Evolutionary conservation across 257 asterid species (phyloP).

Genomic region (Rubia yunnanensis): DNA sequence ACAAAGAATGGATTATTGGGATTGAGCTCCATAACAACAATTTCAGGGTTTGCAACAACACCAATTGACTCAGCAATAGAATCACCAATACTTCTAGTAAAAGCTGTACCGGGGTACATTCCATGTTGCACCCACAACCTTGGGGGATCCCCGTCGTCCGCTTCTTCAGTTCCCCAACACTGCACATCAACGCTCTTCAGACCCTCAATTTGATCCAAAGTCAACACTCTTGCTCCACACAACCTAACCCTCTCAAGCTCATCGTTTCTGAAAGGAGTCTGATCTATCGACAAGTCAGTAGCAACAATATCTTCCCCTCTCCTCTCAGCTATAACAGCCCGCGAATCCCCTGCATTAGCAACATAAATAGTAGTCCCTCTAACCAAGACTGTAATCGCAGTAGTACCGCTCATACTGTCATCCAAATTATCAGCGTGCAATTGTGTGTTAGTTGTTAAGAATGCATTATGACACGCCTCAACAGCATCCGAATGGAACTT

Average conservation of each 20-base stretch:
- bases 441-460: conserved; percentile 68
- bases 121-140: conserved; percentile 96
- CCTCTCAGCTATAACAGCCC: conserved; percentile 80
- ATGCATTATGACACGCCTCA: conserved; percentile 74
- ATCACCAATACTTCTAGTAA: conserved; percentile 94
- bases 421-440: conserved; percentile 67
- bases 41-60: conserved; percentile 88
- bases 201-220: conserved; percentile 98
- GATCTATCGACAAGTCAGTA: conserved; percentile 79
- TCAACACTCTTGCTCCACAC: conserved; percentile 95
- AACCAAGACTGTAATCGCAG: conserved; percentile 75
- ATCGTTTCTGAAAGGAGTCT: conserved; percentile 82
- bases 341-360: conserved; percentile 87
- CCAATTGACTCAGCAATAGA: conserved; percentile 93
- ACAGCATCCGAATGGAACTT: conserved; percentile 59
- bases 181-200: conserved; percentile 69
- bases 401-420: conserved; percentile 99
- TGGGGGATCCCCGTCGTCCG: conserved; percentile 97
- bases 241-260: conserved; percentile 82
- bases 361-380: conserved; percentile 69
- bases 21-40: conserved; percentile 73
- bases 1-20: conserved; percentile 73
- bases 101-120: conserved; percentile 98
- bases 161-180: conserved; percentile 97
- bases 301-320: conserved; percentile 68